Percentiles rank a stretch among this genome's conserved stretches.
These are phyloP conservation scores for Takakia lepidozioides DNA, from an alignment of 225 moss, liverwort and hornwort genomes.

Conservation along the genomic window DNA sequence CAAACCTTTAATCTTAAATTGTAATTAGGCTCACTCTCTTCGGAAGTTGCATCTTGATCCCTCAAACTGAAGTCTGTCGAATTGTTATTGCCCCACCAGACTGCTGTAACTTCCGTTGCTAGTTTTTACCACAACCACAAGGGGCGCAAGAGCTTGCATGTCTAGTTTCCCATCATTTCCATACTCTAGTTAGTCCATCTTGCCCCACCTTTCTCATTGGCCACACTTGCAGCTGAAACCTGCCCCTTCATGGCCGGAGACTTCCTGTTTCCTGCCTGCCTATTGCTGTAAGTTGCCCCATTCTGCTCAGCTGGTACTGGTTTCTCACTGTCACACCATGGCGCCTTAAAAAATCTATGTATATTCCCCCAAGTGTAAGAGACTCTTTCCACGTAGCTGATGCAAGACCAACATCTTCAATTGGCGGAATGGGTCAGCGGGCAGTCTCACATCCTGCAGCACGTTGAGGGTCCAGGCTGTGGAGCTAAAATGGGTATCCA, in stretches of 20 bases:
- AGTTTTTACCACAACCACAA: slow-evolving; percentile 20
- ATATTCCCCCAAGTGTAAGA: too few species aligned
- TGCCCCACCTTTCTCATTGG: slow-evolving; percentile 1
- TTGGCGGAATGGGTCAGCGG: too few species aligned
- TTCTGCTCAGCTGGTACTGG: not conserved
- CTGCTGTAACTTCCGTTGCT: slow-evolving; percentile 8
- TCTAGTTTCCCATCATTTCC: slow-evolving; percentile 41
- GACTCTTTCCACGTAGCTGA: not conserved
- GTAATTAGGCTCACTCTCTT: too few species aligned
- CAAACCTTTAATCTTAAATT: slow-evolving; percentile 20
- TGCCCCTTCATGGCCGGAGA: too few species aligned
- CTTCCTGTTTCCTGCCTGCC: too few species aligned
- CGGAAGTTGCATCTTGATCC: too few species aligned
- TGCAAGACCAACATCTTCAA: not conserved
- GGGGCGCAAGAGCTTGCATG: slow-evolving; percentile 33
- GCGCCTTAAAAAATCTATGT: slow-evolving; percentile 22
- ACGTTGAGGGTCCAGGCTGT: too few species aligned
- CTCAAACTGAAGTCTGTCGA: too few species aligned
- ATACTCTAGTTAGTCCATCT: slow-evolving; percentile 21
- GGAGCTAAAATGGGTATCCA: too few species aligned
- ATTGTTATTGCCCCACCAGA: not conserved
- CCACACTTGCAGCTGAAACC: too few species aligned
- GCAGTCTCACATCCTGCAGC: too few species aligned
- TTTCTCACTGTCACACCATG: slow-evolving; percentile 8
- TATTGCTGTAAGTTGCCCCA: too few species aligned